Evolutionary conservation across 306 rosid genomes (phyloP).

Genomic region (Astragalus glycyphyllos): DNA sequence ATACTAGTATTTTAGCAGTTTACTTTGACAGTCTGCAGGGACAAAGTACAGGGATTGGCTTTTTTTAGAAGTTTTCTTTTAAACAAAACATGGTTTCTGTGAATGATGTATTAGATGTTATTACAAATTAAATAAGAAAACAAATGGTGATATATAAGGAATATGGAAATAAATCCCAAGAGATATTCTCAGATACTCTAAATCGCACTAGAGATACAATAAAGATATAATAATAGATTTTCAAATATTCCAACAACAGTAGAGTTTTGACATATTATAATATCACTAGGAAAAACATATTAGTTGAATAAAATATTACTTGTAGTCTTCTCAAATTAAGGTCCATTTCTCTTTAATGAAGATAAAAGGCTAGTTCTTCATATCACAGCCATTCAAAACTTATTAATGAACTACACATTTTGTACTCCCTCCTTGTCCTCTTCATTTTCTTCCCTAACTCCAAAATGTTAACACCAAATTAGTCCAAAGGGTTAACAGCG

Average conservation of each 20-base stretch:
- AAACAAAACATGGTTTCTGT: neutral
- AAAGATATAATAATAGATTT: too few species aligned
- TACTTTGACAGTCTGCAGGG: conserved; percentile 7
- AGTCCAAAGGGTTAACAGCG: neutral
- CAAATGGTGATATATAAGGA: neutral
- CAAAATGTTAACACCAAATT: neutral
- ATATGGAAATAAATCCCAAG: neutral
- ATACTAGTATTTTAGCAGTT: conserved; percentile 1
- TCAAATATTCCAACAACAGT: neutral
- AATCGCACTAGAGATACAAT: too few species aligned
- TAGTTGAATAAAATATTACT: neutral
- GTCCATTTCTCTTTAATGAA: neutral
- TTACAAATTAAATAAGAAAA: neutral
- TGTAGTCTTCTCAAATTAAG: neutral
- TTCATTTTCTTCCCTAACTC: neutral
- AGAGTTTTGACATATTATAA: neutral
- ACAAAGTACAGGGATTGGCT: neutral
- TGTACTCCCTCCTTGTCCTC: neutral
- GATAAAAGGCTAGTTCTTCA: neutral
- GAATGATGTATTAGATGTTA: neutral
- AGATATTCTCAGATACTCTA: too few species aligned
- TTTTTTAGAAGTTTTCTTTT: conserved; percentile 2
- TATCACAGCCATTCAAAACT: conserved; percentile 2
- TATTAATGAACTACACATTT: neutral
- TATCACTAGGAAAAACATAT: conserved; percentile 11